Conservation (phyloP, 2,329 filamentous ascomycete species). For the Hypoxylon sp. region DNA sequence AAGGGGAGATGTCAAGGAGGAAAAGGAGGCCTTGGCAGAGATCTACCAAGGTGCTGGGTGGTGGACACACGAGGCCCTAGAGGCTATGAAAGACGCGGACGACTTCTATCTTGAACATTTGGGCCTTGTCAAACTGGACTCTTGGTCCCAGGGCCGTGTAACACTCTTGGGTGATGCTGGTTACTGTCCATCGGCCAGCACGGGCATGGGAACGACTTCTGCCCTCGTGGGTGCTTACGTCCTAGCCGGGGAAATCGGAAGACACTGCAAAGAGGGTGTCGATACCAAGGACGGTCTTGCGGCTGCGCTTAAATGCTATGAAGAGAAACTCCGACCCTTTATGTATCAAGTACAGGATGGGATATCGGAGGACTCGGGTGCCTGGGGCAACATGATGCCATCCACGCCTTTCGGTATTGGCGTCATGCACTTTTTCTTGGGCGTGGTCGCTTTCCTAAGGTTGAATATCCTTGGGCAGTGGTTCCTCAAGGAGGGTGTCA, state of each 20-base stretch:
- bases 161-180: slow-evolving; percentile 67
- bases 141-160: slow-evolving; percentile 60
- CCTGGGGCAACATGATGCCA: slow-evolving; percentile 44
- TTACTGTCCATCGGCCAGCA: slow-evolving; percentile 60
- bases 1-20: slow-evolving; percentile 54
- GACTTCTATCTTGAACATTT: slow-evolving; percentile 65
- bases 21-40: slow-evolving; percentile 59
- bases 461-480: slow-evolving; percentile 55
- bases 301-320: slow-evolving; percentile 57
- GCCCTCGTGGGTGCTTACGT: slow-evolving; percentile 63
- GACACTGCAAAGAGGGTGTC: slow-evolving; percentile 42
- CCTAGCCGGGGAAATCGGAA: slow-evolving; percentile 62
- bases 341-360: slow-evolving; percentile 57
- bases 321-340: slow-evolving; percentile 58
- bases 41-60: slow-evolving; percentile 63
- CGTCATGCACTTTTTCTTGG: slow-evolving; percentile 53
- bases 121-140: slow-evolving; percentile 61
- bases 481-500: slow-evolving; percentile 54
- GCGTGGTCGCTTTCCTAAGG: slow-evolving; percentile 53
- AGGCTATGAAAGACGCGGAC: slow-evolving; percentile 56
- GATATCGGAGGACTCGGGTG: slow-evolving; percentile 25
- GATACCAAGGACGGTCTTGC: slow-evolving; percentile 43
- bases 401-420: slow-evolving; percentile 53
- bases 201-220: slow-evolving; percentile 62
- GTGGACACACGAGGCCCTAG: slow-evolving; percentile 61